Percentiles rank a stretch among this genome's conserved stretches.
Conservation (phyloP, 352 stramenopile species). For the Phytopythium vexans region DNA sequence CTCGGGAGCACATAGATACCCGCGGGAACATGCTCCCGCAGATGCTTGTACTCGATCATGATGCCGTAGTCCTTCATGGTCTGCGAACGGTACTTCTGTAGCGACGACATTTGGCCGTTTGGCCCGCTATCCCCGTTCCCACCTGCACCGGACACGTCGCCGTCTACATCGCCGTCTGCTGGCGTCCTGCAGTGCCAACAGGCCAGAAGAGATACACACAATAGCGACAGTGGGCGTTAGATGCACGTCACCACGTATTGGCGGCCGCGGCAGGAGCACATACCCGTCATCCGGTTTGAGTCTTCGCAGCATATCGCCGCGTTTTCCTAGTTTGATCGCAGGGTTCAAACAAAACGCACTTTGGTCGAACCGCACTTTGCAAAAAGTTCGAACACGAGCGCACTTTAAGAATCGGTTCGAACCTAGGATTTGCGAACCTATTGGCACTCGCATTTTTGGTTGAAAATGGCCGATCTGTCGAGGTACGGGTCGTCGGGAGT, state of each 20-base stretch:
- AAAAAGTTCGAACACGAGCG: background rate
- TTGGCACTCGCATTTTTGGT: background rate
- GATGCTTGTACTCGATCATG: slow-evolving; percentile 97
- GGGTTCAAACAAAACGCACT: background rate
- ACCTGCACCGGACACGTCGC: slow-evolving; percentile 10
- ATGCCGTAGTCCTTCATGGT: slow-evolving; percentile 95
- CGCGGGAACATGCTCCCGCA: slow-evolving; percentile 92
- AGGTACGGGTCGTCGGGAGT: slow-evolving; percentile 86
- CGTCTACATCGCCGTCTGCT: slow-evolving; percentile 12
- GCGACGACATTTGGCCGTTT: slow-evolving; percentile 68
- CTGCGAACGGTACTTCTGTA: slow-evolving; percentile 82
- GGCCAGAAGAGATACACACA: background rate
- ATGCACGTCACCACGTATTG: background rate
- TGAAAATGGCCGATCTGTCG: slow-evolving; percentile 63
- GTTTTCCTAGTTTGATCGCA: background rate
- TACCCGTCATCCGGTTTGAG: slow-evolving; percentile 5
- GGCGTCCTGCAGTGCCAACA: background rate
- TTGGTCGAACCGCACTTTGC: background rate
- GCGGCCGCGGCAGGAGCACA: background rate
- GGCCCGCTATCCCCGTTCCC: slow-evolving; percentile 5
- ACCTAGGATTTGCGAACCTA: background rate
- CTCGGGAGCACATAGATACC: slow-evolving; percentile 95
- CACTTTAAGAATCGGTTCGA: too few species aligned
- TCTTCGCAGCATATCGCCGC: slow-evolving; percentile 1
- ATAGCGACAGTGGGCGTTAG: background rate